phyloP scores from a whole-genome alignment of 2,329 filamentous ascomycete species.

The Hypomyces perniciosus region DNA sequence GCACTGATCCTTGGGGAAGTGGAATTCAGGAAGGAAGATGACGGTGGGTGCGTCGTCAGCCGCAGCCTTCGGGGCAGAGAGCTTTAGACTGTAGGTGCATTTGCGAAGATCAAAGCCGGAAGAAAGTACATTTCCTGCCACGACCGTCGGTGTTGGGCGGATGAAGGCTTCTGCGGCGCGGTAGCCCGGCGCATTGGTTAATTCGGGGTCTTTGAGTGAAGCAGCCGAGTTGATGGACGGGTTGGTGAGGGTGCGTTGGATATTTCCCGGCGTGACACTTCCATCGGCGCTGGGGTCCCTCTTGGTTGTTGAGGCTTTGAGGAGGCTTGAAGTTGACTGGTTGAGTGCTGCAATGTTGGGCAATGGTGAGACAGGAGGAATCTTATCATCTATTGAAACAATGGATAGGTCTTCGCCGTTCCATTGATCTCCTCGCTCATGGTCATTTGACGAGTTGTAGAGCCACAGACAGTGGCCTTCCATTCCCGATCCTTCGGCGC shows the following conservation, averaged over 20 bases:
- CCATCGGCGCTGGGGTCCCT: slow-evolving; percentile 46
- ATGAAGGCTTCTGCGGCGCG: slow-evolving; percentile 92
- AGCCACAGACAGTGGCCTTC: slow-evolving; percentile 89
- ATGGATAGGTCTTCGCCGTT: slow-evolving; percentile 97
- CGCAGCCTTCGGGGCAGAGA: slow-evolving; percentile 57
- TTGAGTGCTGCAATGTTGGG: slow-evolving; percentile 36
- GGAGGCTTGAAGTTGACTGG: slow-evolving; percentile 40
- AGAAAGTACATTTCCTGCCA: slow-evolving; percentile 62
- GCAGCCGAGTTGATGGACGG: slow-evolving; percentile 57
- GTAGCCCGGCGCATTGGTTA: slow-evolving; percentile 64
- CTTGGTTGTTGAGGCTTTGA: slow-evolving; percentile 17
- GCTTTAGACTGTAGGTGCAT: slow-evolving; percentile 67
- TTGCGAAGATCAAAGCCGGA: slow-evolving; percentile 79
- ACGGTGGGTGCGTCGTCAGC: slow-evolving; percentile 65
- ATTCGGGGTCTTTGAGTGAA: slow-evolving; percentile 47
- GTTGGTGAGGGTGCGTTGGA: slow-evolving; percentile 66
- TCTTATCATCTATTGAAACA: slow-evolving; percentile 74
- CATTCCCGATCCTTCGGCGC: slow-evolving; percentile 73
- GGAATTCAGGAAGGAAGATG: slow-evolving; percentile 83
- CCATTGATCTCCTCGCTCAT: slow-evolving; percentile 88
- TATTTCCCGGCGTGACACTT: slow-evolving; percentile 65
- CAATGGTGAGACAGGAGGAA: slow-evolving; percentile 46
- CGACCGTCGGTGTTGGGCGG: slow-evolving; percentile 71
- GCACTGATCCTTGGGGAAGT: slow-evolving; percentile 73
- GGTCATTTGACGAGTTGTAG: slow-evolving; percentile 77